Evolutionary conservation across 805 yeast species (phyloP).

Genomic region (Candida sanyiensis): DNA sequence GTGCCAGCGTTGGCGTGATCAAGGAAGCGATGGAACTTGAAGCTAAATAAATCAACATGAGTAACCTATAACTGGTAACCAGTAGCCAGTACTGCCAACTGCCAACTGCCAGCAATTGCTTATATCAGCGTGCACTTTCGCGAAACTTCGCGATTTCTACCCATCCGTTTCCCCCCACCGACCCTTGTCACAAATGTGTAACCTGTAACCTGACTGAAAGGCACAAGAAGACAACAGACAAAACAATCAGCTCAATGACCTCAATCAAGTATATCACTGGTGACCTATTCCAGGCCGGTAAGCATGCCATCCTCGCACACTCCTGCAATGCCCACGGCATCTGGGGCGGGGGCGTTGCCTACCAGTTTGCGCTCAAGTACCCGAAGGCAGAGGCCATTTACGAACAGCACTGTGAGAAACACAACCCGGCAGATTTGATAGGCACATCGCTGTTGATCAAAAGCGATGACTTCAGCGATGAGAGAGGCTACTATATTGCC

Average conservation of each 20-base stretch:
- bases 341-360: constrained; percentile 88
- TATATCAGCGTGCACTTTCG: too few species aligned
- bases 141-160: too few species aligned
- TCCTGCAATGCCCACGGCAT: constrained; percentile 74
- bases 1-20: constrained; percentile 85
- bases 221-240: too few species aligned
- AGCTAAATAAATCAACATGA: constrained; percentile 5
- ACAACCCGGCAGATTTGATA: constrained; percentile 31
- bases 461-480: constrained; percentile 22
- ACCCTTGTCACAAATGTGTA: too few species aligned
- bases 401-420: constrained; percentile 21
- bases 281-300: constrained; percentile 42
- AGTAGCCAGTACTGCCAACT: too few species aligned
- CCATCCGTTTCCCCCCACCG: too few species aligned
- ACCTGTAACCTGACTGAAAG: too few species aligned
- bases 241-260: too few species aligned
- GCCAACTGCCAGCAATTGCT: too few species aligned
- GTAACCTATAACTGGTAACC: too few species aligned
- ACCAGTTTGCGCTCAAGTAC: constrained; percentile 44
- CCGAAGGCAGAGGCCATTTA: constrained; percentile 54
- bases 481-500: constrained; percentile 33
- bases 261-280: constrained; percentile 43
- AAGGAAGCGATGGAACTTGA: constrained; percentile 44
- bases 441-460: constrained; percentile 52
- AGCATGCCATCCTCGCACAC: constrained; percentile 53